A percentile compares a stretch with the other conserved stretches of the same genome.
Evolutionary conservation across 371 early-diverging fungal genomes (phyloP).

Genomic region (Batrachochytrium dendrobatidis): DNA sequence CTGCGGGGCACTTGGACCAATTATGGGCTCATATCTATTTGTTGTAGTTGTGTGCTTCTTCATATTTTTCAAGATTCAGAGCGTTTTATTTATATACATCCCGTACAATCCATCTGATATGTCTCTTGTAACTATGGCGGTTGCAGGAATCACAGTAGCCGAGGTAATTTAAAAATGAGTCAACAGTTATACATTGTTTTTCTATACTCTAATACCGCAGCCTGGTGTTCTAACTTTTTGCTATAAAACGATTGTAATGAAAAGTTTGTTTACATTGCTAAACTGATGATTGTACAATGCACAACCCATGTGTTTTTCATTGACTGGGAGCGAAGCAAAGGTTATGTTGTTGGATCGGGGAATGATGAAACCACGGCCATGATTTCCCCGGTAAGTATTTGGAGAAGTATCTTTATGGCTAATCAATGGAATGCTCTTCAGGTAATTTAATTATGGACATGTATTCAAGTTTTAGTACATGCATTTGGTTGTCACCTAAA

Average conservation of each 20-base stretch:
- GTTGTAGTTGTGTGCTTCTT: constrained; percentile 32
- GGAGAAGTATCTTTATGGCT: constrained; percentile 45
- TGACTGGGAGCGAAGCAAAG: constrained; percentile 44
- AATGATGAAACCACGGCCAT: constrained; percentile 7
- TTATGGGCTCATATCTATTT: constrained; percentile 25
- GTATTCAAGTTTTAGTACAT: neutral
- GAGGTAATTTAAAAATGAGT: constrained; percentile 22
- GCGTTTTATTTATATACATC: constrained; percentile 24
- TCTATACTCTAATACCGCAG: constrained; percentile 1
- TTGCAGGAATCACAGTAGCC: constrained; percentile 14
- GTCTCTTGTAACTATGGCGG: constrained; percentile 14
- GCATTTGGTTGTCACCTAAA: neutral
- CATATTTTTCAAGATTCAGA: constrained; percentile 37
- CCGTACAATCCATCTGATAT: constrained; percentile 28
- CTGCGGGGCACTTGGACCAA: constrained; percentile 24
- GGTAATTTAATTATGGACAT: constrained; percentile 4
- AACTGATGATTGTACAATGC: constrained; percentile 32
- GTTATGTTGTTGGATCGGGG: constrained; percentile 5
- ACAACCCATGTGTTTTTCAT: constrained; percentile 38
- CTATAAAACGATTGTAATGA: neutral
- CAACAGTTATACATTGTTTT: constrained; percentile 8
- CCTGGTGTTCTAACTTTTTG: constrained; percentile 1
- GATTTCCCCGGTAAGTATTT: constrained; percentile 39
- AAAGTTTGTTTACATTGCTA: constrained; percentile 2
- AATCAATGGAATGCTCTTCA: constrained; percentile 43